Percentiles rank a stretch among this genome's conserved stretches.
Evolutionary conservation across 148 eudicot species (phyloP).

Genomic region (Persicaria maculosa): DNA sequence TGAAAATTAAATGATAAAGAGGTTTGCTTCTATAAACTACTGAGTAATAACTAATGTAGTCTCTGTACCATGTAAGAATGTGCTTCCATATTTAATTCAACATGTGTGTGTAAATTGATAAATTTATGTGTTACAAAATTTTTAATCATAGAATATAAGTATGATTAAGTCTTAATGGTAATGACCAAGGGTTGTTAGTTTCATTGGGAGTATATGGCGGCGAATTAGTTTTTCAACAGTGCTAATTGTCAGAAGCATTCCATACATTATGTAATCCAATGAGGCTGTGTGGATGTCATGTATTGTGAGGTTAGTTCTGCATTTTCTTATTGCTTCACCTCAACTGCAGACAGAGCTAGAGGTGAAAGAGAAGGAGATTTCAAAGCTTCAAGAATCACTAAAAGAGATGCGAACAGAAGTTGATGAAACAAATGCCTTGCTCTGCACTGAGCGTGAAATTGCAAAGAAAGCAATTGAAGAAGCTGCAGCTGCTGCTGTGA

Average conservation of each 20-base stretch:
- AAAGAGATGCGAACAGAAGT: slow-evolving; percentile 49
- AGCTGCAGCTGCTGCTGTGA: slow-evolving; percentile 34
- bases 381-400: slow-evolving; percentile 55
- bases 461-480: slow-evolving; percentile 50
- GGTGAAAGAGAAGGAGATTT: slow-evolving; percentile 64
- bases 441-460: slow-evolving; percentile 13
- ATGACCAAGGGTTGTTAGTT: neutral
- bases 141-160: too few relatives aligned
- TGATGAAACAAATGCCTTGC: slow-evolving; percentile 46
- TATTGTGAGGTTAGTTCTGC: neutral
- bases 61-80: too few relatives aligned
- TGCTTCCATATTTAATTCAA: too few relatives aligned
- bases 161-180: too few relatives aligned
- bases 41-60: too few relatives aligned
- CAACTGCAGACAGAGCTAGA: slow-evolving; percentile 74
- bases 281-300: neutral
- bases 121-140: too few relatives aligned
- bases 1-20: too few relatives aligned
- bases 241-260: neutral
- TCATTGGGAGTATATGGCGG: neutral
- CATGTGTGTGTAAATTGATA: too few relatives aligned
- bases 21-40: too few relatives aligned
- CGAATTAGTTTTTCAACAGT: neutral
- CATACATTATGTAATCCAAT: neutral
- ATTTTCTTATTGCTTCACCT: slow-evolving; percentile 12